These are phyloP conservation scores for Cutaneotrichosporon sp. DNA, from an alignment of 1,284 basidiomycete species.

Conservation along the genomic window DNA sequence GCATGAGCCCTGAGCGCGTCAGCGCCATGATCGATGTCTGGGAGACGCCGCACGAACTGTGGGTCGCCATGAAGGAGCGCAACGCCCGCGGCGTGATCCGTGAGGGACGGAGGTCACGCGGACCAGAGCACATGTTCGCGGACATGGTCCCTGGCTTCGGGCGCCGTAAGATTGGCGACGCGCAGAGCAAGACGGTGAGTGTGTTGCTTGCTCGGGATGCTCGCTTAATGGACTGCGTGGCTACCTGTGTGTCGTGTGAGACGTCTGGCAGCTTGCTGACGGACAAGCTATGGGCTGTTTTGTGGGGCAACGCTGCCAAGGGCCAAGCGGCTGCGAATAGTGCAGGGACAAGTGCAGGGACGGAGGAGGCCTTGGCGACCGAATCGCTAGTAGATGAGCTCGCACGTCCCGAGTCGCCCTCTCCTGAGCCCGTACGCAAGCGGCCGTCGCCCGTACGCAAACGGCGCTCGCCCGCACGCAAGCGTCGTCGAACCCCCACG, in stretches of 20 bases:
- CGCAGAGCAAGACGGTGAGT: slow-evolving; percentile 35
- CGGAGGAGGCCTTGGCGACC: neutral
- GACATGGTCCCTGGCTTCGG: slow-evolving; percentile 42
- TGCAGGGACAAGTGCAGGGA: neutral
- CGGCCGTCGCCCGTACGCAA: neutral
- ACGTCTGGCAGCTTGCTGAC: neutral
- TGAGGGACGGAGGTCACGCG: slow-evolving; percentile 14
- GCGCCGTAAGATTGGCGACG: slow-evolving; percentile 48
- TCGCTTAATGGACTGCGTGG: no score
- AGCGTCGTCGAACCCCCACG: neutral
- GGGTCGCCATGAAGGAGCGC: slow-evolving; percentile 40
- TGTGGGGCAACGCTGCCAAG: neutral
- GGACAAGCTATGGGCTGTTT: neutral
- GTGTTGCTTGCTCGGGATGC: neutral
- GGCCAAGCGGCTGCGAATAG: neutral
- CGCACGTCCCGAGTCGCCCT: neutral
- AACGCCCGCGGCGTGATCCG: slow-evolving; percentile 8
- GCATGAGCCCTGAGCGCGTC: slow-evolving; percentile 54
- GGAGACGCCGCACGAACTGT: slow-evolving; percentile 50
- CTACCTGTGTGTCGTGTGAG: no score
- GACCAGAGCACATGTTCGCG: slow-evolving; percentile 38
- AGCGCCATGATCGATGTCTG: slow-evolving; percentile 50
- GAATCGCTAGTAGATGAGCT: neutral
- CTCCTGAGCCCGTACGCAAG: neutral
- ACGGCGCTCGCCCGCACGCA: neutral